Evolutionary conservation across 2,329 filamentous ascomycete species (phyloP), one percentile per base, ranked within the genome.

Genomic region (Sclerotinia spermophila): DNA sequence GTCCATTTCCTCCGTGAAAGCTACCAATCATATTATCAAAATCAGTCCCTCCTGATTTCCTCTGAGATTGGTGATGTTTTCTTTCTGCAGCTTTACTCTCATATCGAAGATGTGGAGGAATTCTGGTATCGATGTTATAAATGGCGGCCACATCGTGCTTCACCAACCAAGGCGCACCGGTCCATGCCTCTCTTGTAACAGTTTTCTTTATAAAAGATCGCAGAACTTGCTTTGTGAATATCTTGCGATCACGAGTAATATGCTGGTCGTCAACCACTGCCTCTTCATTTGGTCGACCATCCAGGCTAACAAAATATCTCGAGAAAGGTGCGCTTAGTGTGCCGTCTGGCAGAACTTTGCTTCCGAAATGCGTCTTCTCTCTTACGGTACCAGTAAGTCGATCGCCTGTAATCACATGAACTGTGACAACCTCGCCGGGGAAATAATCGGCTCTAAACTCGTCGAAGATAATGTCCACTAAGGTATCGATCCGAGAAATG

Each of bases 121-220:
- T 89, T 68, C 93, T 89, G n/a, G 89, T 94, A 72, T 93, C 90
- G 73, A 99, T 96, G 73, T 93, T 90, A 80, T 96, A 97, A 73
- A 90, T 86, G 60, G 89, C 88, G 1, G 96, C 96, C 71, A 97
- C 89, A 68, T 93, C 90, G 48, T 91, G 87, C 82, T 96, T 97
- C 27, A 98, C 95, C 69, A 97, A 83, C 96, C 96, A 99, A 0
- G 96, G 95, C 0, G 96, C 96, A n/a, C 95, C 95, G 72, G 90
- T 95, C 93, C 94, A 98, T 5, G 93, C 88, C 78, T 98, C 96
- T 72, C 95, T 86, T 2, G 90, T 91, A n/a, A 97, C 91, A 0
- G 94, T 96, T 81, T 96, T 94, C 79, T 97, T 97, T 74, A 99
- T 92, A 75, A 97, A 99, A 8, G 94, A 93, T 45, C 95, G 90